phyloP scores from a whole-genome alignment of 225 moss, liverwort and hornwort genomes.

The Sphagnum tenellum region DNA sequence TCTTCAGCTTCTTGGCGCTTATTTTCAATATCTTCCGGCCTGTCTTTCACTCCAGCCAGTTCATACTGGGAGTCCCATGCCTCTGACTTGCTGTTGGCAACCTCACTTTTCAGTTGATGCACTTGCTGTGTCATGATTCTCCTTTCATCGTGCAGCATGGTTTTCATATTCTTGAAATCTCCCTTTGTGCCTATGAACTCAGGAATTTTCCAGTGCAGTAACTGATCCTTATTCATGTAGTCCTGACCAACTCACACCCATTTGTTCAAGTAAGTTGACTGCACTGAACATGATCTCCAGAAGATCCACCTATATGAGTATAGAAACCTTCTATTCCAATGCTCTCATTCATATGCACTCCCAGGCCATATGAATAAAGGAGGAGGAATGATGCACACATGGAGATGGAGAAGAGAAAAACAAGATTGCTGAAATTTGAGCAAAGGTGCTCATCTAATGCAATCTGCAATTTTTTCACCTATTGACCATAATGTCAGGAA shows the following conservation, averaged over 20 bases:
- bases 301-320: no score
- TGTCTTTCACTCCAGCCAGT: constrained; percentile 20
- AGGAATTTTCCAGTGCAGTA: constrained; percentile 16
- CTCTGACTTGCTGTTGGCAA: constrained; percentile 17
- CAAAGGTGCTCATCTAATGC: no score
- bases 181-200: constrained; percentile 17
- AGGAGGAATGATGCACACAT: no score
- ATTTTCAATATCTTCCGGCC: constrained; percentile 20
- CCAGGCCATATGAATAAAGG: no score
- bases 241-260: constrained; percentile 23
- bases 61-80: constrained; percentile 14
- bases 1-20: constrained; percentile 22
- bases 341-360: no score
- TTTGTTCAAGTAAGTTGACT: constrained; percentile 6
- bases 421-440: no score
- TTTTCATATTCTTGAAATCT: constrained; percentile 24
- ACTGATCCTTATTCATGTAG: constrained; percentile 14
- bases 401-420: no score
- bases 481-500: no score
- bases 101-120: constrained; percentile 22
- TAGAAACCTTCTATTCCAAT: no score
- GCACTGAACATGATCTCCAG: no score
- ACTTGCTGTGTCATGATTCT: constrained; percentile 32
- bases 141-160: constrained; percentile 28
- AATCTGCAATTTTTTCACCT: no score